A percentile compares a stretch with the other conserved stretches of the same genome.
Evolutionary conservation across 2,329 filamentous ascomycete species (phyloP).

Genomic region (Aspergillus phoenicis): DNA sequence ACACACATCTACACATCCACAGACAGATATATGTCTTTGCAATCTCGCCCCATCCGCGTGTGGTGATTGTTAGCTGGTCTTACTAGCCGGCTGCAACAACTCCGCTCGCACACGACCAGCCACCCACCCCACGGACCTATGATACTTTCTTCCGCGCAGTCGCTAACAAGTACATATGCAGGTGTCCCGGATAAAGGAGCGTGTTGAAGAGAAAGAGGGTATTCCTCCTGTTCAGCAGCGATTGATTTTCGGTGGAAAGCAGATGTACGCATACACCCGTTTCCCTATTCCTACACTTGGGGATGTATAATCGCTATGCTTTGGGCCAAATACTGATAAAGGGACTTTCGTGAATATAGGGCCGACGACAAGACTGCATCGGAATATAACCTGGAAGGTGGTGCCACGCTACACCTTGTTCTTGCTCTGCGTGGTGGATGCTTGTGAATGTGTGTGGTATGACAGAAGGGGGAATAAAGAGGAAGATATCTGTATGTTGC

Average conservation of each 20-base stretch:
- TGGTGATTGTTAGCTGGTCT: background rate
- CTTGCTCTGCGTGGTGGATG: slow-evolving; percentile 84
- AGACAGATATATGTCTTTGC: too few relatives aligned
- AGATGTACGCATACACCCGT: slow-evolving; percentile 67
- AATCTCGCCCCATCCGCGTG: background rate
- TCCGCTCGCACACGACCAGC: too few relatives aligned
- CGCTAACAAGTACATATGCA: slow-evolving; percentile 39
- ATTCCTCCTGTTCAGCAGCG: slow-evolving; percentile 97
- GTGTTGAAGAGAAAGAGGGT: slow-evolving; percentile 98
- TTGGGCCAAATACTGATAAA: background rate
- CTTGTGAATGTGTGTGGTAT: background rate
- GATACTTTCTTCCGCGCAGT: background rate
- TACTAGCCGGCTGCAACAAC: background rate
- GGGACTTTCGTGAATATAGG: slow-evolving; percentile 54
- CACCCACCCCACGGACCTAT: too few relatives aligned
- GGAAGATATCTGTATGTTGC: background rate
- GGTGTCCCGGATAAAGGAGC: slow-evolving; percentile 97
- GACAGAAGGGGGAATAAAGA: background rate
- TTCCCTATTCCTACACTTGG: too few relatives aligned
- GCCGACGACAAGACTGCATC: slow-evolving; percentile 89
- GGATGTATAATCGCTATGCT: background rate
- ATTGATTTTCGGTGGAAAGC: slow-evolving; percentile 94
- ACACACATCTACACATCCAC: background rate
- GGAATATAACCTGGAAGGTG: slow-evolving; percentile 88
- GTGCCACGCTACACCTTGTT: slow-evolving; percentile 91